Percentiles rank a stretch among this genome's conserved stretches.
These are phyloP conservation scores for Fusarium sp. DNA, from an alignment of 2,329 filamentous ascomycete species.

Conservation along the genomic window DNA sequence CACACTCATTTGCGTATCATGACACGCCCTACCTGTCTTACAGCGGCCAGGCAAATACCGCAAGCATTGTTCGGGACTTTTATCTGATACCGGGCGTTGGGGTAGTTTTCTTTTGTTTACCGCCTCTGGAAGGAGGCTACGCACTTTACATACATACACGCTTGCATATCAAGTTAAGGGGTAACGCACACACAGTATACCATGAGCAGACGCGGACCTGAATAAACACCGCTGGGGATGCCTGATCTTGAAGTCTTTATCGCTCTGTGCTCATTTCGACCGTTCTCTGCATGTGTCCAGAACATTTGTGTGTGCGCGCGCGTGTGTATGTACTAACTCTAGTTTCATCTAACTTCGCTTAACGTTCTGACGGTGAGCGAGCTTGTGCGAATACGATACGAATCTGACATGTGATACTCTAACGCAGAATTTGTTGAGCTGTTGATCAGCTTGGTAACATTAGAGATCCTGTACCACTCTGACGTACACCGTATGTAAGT, in stretches of 20 bases:
- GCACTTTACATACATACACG: slow-evolving; percentile 26
- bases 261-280: neutral
- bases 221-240: slow-evolving; percentile 21
- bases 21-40: slow-evolving; percentile 17
- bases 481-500: neutral
- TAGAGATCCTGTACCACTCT: neutral
- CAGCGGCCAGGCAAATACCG: slow-evolving; percentile 18
- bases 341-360: neutral
- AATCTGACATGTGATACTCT: slow-evolving; percentile 17
- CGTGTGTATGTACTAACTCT: neutral
- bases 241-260: neutral
- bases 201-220: slow-evolving; percentile 26
- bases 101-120: slow-evolving; percentile 22
- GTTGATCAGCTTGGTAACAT: neutral
- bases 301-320: neutral
- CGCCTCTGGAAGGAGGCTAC: slow-evolving; percentile 9
- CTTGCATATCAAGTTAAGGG: slow-evolving; percentile 20
- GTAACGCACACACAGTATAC: slow-evolving; percentile 30
- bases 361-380: slow-evolving; percentile 8
- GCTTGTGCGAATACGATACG: slow-evolving; percentile 17
- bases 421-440: neutral
- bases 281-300: neutral
- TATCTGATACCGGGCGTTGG: slow-evolving; percentile 36
- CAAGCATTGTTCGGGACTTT: slow-evolving; percentile 20
- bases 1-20: neutral